Evolutionary conservation across 176 grass and related monocot species (phyloP), one percentile per base, ranked within the genome.

Genomic region (Rhipidocladum racemiflorum): DNA sequence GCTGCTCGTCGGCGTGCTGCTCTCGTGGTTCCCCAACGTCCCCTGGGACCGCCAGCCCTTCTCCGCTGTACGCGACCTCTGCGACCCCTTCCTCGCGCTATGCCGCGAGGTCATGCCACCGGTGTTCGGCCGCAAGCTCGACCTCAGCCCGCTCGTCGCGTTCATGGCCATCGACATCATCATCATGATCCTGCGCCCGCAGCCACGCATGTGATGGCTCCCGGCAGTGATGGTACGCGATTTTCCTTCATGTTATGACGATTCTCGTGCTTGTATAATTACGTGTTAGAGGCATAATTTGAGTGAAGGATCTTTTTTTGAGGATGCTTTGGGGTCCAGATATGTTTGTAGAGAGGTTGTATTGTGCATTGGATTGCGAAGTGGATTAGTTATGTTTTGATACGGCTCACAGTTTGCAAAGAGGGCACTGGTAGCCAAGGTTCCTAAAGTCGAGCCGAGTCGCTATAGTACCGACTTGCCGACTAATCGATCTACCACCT

Each of bases 11-110:
- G 90, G 92, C 27, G 95, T 98, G 14, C 84, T 98, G 7, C 75
- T 97, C 78, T 94, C 91, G 42, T 98, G 95, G 95, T 98, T 98
- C 83, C 95, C 95, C 71, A 95, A 98, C 87, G 86, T 98, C 65
- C 92, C 92, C 30, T 98, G 95, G 95, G 95, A 98, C 27, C 92
- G 91, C 32, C 95, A 95, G 71, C 92, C 95, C 20, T 91, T 98
- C 60, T 98, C 95, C 3, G 92, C 95, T 9, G 75, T 98, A 60
- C 83, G 92, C 15, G 92, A 95, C 79, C 88, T 98, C 20, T 94
- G 92, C 77, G 95, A 98, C 63, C 95, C 92, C 10, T 98, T 91
- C 61, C 92, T 98, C 39, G 91, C 92, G 5, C 90, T 98, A 74
- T 98, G 93, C 70, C 87, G 95, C 5, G 91, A 95, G 83, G 88